Evolutionary conservation across 352 stramenopile species (phyloP).

Genomic region (Pythium utonaiense): DNA sequence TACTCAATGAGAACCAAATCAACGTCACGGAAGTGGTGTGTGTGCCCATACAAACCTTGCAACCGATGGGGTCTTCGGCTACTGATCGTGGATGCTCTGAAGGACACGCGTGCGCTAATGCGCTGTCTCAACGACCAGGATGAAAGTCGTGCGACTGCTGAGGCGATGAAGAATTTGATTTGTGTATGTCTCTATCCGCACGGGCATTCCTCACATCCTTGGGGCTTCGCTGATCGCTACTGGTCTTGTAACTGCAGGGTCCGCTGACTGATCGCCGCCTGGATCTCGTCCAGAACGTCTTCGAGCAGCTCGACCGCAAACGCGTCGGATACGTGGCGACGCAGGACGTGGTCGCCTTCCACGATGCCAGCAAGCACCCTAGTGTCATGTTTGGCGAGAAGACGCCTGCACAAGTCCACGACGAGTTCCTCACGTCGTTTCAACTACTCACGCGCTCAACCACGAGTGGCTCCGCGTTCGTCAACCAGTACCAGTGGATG

Average conservation of each 20-base stretch:
- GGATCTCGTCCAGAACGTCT: constrained; percentile 66
- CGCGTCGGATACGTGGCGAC: constrained; percentile 55
- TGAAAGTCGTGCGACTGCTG: constrained; percentile 36
- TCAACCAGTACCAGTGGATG: constrained; percentile 73
- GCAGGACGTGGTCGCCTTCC: constrained; percentile 40
- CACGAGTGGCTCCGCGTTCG: constrained; percentile 30
- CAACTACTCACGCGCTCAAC: constrained; percentile 20
- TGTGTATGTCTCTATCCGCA: constrained; percentile 28
- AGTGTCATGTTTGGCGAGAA: constrained; percentile 74
- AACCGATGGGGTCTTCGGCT: neutral
- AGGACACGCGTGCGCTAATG: constrained; percentile 59
- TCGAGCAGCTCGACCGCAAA: constrained; percentile 60
- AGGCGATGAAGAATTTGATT: constrained; percentile 59
- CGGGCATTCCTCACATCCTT: neutral
- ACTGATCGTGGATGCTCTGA: neutral
- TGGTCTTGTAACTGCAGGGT: constrained; percentile 37
- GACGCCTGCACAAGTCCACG: constrained; percentile 42
- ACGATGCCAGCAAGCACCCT: constrained; percentile 55
- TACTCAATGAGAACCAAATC: constrained; percentile 47
- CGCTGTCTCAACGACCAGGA: constrained; percentile 31
- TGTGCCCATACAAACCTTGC: neutral
- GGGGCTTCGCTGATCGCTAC: too few species aligned
- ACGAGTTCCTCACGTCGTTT: constrained; percentile 59
- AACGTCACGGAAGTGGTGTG: constrained; percentile 60
- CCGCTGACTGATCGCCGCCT: constrained; percentile 41